phyloP scores from a whole-genome alignment of 768 basidiomycete genomes.

The Agaricus bisporus region DNA sequence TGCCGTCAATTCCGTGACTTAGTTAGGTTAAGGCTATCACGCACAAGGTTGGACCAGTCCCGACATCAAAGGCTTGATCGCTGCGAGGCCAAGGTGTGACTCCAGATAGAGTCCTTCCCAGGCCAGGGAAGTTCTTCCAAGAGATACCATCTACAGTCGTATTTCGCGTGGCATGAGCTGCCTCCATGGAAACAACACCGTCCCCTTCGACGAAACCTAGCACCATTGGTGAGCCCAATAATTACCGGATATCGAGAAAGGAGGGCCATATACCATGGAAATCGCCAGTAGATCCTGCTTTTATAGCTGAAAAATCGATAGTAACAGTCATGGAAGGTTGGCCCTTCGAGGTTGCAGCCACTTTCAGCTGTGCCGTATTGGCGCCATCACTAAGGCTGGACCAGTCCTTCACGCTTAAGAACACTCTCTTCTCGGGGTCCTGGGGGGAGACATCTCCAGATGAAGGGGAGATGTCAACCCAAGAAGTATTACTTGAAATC shows the following conservation, averaged over 20 bases:
- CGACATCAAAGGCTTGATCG: conserved; percentile 50
- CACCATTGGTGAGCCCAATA: not conserved
- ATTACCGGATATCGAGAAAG: not conserved
- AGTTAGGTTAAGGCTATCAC: conserved; percentile 11
- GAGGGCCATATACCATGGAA: conserved; percentile 37
- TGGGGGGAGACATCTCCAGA: conserved; percentile 43
- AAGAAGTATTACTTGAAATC: conserved; percentile 40
- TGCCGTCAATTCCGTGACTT: not conserved
- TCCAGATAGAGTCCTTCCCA: conserved; percentile 53
- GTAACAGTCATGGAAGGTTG: conserved; percentile 28
- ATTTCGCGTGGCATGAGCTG: conserved; percentile 47
- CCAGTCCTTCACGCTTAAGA: conserved; percentile 59
- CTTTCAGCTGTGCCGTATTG: conserved; percentile 32
- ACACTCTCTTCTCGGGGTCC: conserved; percentile 46
- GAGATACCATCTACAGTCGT: conserved; percentile 42
- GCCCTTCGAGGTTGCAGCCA: conserved; percentile 36
- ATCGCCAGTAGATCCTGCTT: conserved; percentile 27
- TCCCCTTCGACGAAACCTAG: conserved; percentile 57
- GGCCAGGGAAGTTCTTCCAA: conserved; percentile 54
- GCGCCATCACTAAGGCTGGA: conserved; percentile 31
- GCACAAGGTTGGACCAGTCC: conserved; percentile 55
- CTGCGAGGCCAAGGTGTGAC: conserved; percentile 53
- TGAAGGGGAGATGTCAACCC: conserved; percentile 42
- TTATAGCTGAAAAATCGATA: conserved; percentile 27
- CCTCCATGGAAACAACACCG: conserved; percentile 60